Evolutionary conservation across 352 stramenopile genomes (phyloP).

Genomic region (Phytophthora quininea): DNA sequence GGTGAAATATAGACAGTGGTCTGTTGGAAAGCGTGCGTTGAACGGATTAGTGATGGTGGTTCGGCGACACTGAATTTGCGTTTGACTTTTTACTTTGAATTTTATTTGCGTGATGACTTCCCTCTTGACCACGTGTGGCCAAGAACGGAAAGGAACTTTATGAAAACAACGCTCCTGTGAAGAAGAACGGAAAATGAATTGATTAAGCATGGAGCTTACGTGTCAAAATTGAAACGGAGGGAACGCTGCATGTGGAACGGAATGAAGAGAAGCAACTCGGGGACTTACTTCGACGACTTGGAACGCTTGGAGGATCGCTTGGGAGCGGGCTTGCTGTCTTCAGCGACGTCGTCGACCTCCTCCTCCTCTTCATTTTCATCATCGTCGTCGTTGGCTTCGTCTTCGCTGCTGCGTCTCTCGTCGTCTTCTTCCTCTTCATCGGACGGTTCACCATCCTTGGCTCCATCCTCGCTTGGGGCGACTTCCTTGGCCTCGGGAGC

Average conservation of each 20-base stretch:
- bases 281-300: too few species aligned
- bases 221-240: neutral
- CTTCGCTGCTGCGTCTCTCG: neutral
- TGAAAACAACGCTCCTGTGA: neutral
- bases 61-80: neutral
- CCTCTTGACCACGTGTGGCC: neutral
- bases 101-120: neutral
- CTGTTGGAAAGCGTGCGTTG: neutral
- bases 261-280: too few species aligned
- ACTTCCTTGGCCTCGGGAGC: neutral
- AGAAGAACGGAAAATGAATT: neutral
- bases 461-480: neutral
- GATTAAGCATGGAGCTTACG: neutral
- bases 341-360: neutral
- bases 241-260: neutral
- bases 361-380: neutral
- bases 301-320: neutral
- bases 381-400: neutral
- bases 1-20: neutral
- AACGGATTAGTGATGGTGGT: neutral
- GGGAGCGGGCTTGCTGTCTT: neutral
- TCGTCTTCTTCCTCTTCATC: too few species aligned
- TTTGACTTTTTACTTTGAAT: neutral
- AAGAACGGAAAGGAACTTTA: neutral
- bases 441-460: neutral